phyloP scores from a whole-genome alignment of 495 filamentous ascomycete genomes.

The Trichocladium uniseriatum region DNA sequence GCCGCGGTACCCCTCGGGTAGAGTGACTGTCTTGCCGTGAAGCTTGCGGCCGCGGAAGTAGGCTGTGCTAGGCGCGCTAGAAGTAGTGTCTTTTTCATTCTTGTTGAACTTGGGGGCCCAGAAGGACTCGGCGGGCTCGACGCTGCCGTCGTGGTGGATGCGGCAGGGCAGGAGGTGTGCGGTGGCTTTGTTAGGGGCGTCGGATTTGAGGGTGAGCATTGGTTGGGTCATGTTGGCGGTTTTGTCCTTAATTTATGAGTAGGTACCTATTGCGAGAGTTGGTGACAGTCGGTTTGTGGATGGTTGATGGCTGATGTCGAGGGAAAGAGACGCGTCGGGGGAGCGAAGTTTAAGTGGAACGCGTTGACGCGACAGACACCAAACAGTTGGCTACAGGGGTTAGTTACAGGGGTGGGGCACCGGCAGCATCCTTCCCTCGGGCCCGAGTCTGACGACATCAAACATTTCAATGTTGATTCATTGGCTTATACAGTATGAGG shows the following conservation, averaged over 20 bases:
- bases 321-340: not conserved
- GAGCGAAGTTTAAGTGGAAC: constrained; percentile 9
- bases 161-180: constrained; percentile 80
- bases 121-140: constrained; percentile 55
- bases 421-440: too few relatives aligned
- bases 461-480: too few relatives aligned
- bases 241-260: not conserved
- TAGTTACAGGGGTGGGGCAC: too few relatives aligned
- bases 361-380: too few relatives aligned
- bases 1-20: constrained; percentile 72
- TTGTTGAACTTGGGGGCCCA: constrained; percentile 52
- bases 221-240: constrained; percentile 24
- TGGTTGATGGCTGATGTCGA: too few relatives aligned
- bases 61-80: constrained; percentile 46
- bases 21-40: constrained; percentile 51
- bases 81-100: too few relatives aligned
- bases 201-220: constrained; percentile 17
- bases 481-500: too few relatives aligned
- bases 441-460: too few relatives aligned
- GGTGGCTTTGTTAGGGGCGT: constrained; percentile 38
- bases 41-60: constrained; percentile 83
- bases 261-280: not conserved
- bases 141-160: constrained; percentile 68
- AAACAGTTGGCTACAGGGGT: too few relatives aligned
- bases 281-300: not conserved